Base-by-base conservation (phyloP, 768 basidiomycete genomes). In the Macrolepiota fuliginosa region DNA sequence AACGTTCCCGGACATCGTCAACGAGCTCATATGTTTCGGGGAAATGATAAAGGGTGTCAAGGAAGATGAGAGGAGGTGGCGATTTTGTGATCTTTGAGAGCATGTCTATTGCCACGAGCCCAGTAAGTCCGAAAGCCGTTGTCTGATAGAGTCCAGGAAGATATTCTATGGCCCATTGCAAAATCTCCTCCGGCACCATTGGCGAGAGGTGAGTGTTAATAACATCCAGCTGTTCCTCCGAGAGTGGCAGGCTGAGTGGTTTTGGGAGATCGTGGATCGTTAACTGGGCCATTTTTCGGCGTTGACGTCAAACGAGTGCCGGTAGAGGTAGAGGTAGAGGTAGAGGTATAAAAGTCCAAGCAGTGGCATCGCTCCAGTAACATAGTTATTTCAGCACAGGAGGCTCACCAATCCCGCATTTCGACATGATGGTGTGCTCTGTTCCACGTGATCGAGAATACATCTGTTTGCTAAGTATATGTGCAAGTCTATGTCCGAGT, bases 21-120 rank as follows among this genome's bases (percentile, higher is more conserved):
- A 96, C 90, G 49, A 99, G 88, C 60, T 88, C 87, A 68, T 97
- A 89, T 4, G 96, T 98, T 77, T 98, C 93, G 3, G 80, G 78
- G 75, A 99, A 99, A 77, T 98, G 97, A 71, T 98, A 94, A 13
- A 98, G 81, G 0, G 97, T 98, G 77, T 99, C 96, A 71, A 98
- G 76, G 78, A 99, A 98, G 77, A 98, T 94, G 19, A 98, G 82
- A 1, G 95, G 94, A 1, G 92, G 92, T 0, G 84, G 82, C 17
- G 76, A 70, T 27, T 77, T 62, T 2, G 89, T 88, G 64, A 95
- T 78, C 72, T 92, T 91, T 36, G 92, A 89, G 57, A 98, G 85
- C 93, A 99, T 97, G 72, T 97, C 94, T 63, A 92, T 87, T 19
- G 94, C 89, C 58, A 94, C 94, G 56, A 96, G 87, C 10, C 97